Evolutionary conservation across 2,329 filamentous ascomycete species (phyloP), one percentile per base, ranked within the genome.

Genomic region (Penicillium sp.): DNA sequence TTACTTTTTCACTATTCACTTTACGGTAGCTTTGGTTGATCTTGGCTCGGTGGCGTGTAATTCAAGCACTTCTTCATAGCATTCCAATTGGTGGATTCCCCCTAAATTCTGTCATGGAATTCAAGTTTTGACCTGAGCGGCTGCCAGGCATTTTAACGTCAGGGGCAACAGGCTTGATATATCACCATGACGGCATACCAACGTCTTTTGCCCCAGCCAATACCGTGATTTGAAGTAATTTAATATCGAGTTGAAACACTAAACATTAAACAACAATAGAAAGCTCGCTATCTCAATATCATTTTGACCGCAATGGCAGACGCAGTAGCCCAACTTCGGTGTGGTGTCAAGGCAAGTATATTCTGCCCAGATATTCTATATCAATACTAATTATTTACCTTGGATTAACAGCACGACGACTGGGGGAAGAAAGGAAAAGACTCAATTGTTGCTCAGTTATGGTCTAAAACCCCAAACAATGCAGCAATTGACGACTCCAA

Each of bases 351-450:
- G 69, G 76, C 72, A 50, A 11, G 53, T 15, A 21, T 54, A 66
- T 58, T 57, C 16, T 8, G 2, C 2, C 13, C 15, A 50, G 13
- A 49, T 21, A 4, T 44, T n/a, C 50, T 16, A 8, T 16, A 19
- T 51, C 47, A 13, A 53, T 16, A 23, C 34, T 34, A 36, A 60
- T 19, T 31, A 59, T 15, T 33, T 48, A 43, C 10, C 23, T 27
- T 29, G 11, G 16, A 25, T 27, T 7, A 41, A 25, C 15, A 86
- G 73, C 80, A 86, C 64, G 90, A 90, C 62, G 80, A 82, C 11
- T 92, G 88, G 88, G 89, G 89, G 2, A 89, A 86, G 69, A 80
- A 82, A 64, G 88, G 88, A 29, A 80, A 78, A 15, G 71, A 87
- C 2, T 91, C 88, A 0, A 72, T 90, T 13, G 85, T 87, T 13